Evolutionary conservation across 345 rosid species (phyloP), one percentile per base, ranked within the genome.

Genomic region (Camelina laxa): DNA sequence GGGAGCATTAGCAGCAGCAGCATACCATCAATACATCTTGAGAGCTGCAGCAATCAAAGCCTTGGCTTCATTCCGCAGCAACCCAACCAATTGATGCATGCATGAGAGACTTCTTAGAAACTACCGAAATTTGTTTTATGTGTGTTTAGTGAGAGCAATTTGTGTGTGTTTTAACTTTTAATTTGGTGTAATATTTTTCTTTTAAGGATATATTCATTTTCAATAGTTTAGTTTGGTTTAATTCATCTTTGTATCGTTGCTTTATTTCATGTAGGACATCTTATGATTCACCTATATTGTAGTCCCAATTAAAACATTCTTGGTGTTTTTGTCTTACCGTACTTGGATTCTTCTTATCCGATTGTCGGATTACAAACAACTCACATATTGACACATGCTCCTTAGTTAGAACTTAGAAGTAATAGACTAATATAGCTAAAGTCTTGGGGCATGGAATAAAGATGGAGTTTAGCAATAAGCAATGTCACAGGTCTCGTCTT

Each of bases 21-120:
- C 36, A 35, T 82, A 77, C 33, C 81, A 82, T 59, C 75, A 80
- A 12, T 80, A 55, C 72, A 42, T 80, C 16, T 72, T 80, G 51
- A 74, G 75, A 54, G 83, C 81, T 60, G 61, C 69, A 41, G 75
- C 80, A 21, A n/a, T 68, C 11, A 81, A 82, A 64, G 82, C 83
- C 44, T 72, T 80, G 69, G 81, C 75, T 47, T 84, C 87, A 30
- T 79, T 77, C 74, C 79, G 76, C 2, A 70, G 63, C 73, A 71
- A 47, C 60, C 81, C 61, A 15, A 49, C 73, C 51, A 39, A 63
- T n/a, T 75, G 39, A 79, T 62, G n/a, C 36, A 60, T 31, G 60
- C 21, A 45, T 57, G 42, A 11, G 14, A 67, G 44, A 24, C 57
- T 36, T 50, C 10, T 27, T 30, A 71, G 11, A 60, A 60, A 49